These are phyloP conservation scores for Citrus maxima DNA, from an alignment of 345 rosid species.

Conservation along the genomic window DNA sequence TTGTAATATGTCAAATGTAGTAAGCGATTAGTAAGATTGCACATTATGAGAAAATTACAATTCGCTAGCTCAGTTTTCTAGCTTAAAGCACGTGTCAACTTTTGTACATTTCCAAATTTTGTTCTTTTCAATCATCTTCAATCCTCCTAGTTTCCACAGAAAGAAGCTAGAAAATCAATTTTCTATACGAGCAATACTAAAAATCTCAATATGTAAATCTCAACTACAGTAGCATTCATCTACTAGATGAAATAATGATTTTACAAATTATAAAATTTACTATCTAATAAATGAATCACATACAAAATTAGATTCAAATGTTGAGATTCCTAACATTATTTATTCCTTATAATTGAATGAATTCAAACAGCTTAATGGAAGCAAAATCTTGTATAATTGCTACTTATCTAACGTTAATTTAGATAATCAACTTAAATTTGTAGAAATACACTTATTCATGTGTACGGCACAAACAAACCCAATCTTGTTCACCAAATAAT, in stretches of 20 bases:
- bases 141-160: no score
- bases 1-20: conserved; percentile 7
- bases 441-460: neutral
- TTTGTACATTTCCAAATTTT: neutral
- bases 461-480: neutral
- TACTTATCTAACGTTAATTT: neutral
- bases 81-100: neutral
- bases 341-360: no score
- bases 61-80: conserved; percentile 6
- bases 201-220: no score
- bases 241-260: no score
- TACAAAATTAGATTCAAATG: no score
- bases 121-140: neutral
- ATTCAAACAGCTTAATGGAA: neutral
- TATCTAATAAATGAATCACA: no score
- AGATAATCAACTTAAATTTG: neutral
- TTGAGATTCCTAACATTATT: no score
- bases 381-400: neutral
- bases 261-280: no score
- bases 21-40: conserved; percentile 3
- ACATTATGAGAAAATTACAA: neutral
- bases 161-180: no score
- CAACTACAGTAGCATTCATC: neutral
- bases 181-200: no score
- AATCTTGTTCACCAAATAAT: neutral